Base-by-base conservation (phyloP, 1,284 basidiomycete species). In the Inonotus hispidus region DNA sequence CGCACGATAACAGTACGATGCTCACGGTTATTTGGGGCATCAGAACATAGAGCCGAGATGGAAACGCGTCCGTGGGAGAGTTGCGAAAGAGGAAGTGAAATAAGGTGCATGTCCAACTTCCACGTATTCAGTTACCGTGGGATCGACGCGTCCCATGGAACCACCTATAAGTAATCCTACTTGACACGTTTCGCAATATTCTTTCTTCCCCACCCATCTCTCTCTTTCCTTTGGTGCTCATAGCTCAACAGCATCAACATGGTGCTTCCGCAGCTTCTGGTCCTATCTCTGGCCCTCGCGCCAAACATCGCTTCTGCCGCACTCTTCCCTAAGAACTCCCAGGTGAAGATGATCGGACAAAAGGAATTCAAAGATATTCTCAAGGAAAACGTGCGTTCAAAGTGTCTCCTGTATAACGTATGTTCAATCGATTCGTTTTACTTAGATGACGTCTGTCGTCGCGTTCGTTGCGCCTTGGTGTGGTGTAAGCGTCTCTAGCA, bases 381-480 rank as follows among this genome's bases (percentile, higher is more conserved):
- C 85, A 87, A 87, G 69, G 77, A 78, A 53, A 90, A 93, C 67
- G 88, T 93, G 75, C 64, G 88, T 38, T 16, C 25, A 23, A 21
- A 29, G 16, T 1, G 54, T 56, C 46, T 39, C 21, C 46, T 54
- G 21, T 50, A 37, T 21, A 7, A 43, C 32, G 25, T 16, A n/a
- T 41, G 32, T 14, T 32, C 6, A 11, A 52, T 54, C 57, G 35
- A 56, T 52, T 38, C 63, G 29, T 60, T 27, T 41, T 62, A 41
- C 43, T 41, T 66, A 92, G 90, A 76, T 82, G 73, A 89, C 90
- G 35, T 84, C 80, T 53, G 71, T 93, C 67, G 85, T 94, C n/a
- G 92, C 92, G 1, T 95, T 94, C 68, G 88, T 94, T 7, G 93
- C 92, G 27, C 90, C 92, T 6, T 95, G 92, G 90, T 92, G 90